These are phyloP conservation scores for Chenopodium album DNA, from an alignment of 148 eudicot species.

Conservation along the genomic window DNA sequence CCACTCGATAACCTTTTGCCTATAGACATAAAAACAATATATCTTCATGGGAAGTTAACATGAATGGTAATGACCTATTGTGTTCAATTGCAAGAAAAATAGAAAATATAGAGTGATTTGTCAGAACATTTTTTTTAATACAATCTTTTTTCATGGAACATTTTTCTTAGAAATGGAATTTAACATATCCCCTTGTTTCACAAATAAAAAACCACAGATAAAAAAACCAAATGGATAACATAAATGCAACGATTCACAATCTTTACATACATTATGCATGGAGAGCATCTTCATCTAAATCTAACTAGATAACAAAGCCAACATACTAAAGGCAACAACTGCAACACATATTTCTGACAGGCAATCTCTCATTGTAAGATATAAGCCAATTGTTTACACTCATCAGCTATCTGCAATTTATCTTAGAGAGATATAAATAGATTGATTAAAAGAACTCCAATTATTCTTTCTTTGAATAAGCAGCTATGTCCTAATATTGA, in stretches of 20 bases:
- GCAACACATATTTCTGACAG: neutral
- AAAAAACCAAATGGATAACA: no score
- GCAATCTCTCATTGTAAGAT: neutral
- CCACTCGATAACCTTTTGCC: conserved; percentile 99
- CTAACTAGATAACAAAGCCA: no score
- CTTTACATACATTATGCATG: no score
- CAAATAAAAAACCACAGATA: no score
- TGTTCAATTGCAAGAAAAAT: no score
- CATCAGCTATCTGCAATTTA: neutral
- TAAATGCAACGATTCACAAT: no score
- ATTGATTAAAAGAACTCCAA: neutral
- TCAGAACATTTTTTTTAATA: no score
- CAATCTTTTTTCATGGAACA: no score
- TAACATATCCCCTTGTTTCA: no score
- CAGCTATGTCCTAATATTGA: neutral
- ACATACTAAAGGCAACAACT: neutral
- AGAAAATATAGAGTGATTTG: no score
- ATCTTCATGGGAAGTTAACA: neutral
- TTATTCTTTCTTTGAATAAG: neutral
- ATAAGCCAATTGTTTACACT: neutral
- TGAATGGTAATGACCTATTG: neutral
- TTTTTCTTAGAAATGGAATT: no score
- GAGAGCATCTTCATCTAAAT: neutral
- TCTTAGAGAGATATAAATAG: neutral
- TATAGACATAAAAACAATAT: conserved; percentile 27